Evolutionary conservation across 2,329 filamentous ascomycete genomes (phyloP), one percentile per base, ranked within the genome.

Genomic region (Curvularia eragrostidis): DNA sequence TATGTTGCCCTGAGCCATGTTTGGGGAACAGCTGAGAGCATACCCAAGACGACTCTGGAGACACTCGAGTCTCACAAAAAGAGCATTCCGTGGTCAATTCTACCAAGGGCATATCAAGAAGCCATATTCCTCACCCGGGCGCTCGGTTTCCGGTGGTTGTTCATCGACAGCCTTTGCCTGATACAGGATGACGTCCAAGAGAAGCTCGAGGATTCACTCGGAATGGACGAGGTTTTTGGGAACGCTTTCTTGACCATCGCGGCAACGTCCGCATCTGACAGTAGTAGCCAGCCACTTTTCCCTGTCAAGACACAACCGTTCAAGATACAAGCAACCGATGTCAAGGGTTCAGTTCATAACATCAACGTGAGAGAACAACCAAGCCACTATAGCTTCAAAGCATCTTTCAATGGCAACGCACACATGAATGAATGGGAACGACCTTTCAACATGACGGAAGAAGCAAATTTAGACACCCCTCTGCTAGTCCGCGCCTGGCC

Each of bases 391-490:
- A 74, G 72, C 52, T 75, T 75, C 65, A 75, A 75, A 50, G 71
- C 71, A 18, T 62, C 72, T 13, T 75, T 74, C 52, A 68, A 72
- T 48, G 69, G 69, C 52, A 64, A 66, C 8, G 67, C 71, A 12
- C 71, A 75, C 41, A 73, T 75, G 70, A 75, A 74, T 18, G 71
- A 75, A 36, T 74, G 72, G 71, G 71, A 75, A 51, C 58, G 72
- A 6, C 50, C 72, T 1, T 74, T 74, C 61, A 74, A 73, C 36
- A 66, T 65, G 18, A 69, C 69, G 1, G 63, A 69, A 41, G 69
- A 73, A 58, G 64, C 66, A 13, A 73, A 71, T 26, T 28, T 63
- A 32, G 67, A 72, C 19, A 73, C 73, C 10, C 72, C 71, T 32
- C 62, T 76, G n/a, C 55, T 75, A 26, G 70, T 65, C 23, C 67